A percentile compares a stretch with the other conserved stretches of the same genome.
phyloP scores from a whole-genome alignment of 2,329 filamentous ascomycete genomes.

The Diplodia scrobiculata region DNA sequence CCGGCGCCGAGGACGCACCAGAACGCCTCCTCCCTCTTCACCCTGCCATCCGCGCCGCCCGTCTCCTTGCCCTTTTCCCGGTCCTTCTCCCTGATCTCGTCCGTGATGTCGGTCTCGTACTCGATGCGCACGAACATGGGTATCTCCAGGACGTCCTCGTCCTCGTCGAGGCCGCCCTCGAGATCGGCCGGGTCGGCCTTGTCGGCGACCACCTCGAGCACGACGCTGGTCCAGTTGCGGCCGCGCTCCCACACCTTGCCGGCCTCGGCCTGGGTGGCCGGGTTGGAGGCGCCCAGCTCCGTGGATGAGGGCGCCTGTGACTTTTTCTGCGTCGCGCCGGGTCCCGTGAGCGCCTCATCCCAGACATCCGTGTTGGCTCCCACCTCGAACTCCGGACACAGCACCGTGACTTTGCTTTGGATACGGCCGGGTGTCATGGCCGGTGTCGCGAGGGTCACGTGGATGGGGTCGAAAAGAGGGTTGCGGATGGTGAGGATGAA shows the following conservation, averaged over 20 bases:
- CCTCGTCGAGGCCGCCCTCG: constrained; percentile 52
- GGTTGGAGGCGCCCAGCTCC: constrained; percentile 12
- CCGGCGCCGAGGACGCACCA: constrained; percentile 93
- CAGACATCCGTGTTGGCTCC: constrained; percentile 91
- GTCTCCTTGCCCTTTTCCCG: constrained; percentile 16
- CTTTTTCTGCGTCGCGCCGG: constrained; percentile 30
- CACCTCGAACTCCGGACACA: constrained; percentile 92
- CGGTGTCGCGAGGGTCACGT: constrained; percentile 84
- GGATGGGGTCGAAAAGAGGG: constrained; percentile 87
- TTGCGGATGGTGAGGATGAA: constrained; percentile 91
- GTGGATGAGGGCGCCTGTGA: constrained; percentile 1
- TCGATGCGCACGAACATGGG: constrained; percentile 91
- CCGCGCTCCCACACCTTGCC: constrained; percentile 97
- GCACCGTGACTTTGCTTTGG: constrained; percentile 73
- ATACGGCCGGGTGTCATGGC: constrained; percentile 43
- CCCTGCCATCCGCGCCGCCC: constrained; percentile 52
- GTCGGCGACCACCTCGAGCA: constrained; percentile 79
- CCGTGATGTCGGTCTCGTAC: constrained; percentile 73
- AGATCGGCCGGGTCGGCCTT: constrained; percentile 36
- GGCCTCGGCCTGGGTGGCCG: constrained; percentile 65
- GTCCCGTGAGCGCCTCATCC: constrained; percentile 75
- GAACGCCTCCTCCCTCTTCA: constrained; percentile 83
- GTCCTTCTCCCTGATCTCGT: constrained; percentile 48
- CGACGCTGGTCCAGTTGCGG: constrained; percentile 91
- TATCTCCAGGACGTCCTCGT: constrained; percentile 76